A percentile compares a stretch with the other conserved stretches of the same genome.
These are phyloP conservation scores for Aspergillus aculeatinus DNA, from an alignment of 2,329 filamentous ascomycete species.

Conservation along the genomic window DNA sequence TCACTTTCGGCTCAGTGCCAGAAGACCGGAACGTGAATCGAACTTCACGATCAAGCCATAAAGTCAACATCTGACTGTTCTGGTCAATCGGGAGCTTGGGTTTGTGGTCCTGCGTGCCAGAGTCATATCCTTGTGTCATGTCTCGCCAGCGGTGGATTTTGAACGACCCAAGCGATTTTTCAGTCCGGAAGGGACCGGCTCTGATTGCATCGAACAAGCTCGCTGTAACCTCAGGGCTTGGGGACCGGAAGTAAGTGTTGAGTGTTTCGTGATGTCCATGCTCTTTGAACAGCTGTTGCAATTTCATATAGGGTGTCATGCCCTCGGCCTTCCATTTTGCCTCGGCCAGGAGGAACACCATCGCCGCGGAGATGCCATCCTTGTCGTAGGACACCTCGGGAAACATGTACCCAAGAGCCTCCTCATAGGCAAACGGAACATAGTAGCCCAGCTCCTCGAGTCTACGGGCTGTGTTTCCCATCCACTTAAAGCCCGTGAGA, in stretches of 20 bases:
- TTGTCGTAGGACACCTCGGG: slow-evolving; percentile 63
- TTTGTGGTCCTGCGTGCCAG: slow-evolving; percentile 50
- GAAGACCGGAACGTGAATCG: slow-evolving; percentile 62
- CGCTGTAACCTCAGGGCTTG: slow-evolving; percentile 52
- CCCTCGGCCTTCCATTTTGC: slow-evolving; percentile 52
- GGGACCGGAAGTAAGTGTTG: slow-evolving; percentile 64
- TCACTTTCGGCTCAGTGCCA: slow-evolving; percentile 67
- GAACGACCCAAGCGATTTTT: slow-evolving; percentile 51
- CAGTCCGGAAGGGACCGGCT: slow-evolving; percentile 42
- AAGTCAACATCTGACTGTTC: slow-evolving; percentile 63
- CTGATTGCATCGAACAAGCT: slow-evolving; percentile 58
- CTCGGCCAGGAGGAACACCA: slow-evolving; percentile 58
- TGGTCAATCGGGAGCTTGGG: slow-evolving; percentile 58
- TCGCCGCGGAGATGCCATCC: slow-evolving; percentile 61
- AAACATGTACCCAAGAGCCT: slow-evolving; percentile 68
- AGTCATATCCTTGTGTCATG: slow-evolving; percentile 61
- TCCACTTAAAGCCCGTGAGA: slow-evolving; percentile 67
- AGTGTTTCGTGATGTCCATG: slow-evolving; percentile 63
- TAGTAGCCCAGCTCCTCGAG: slow-evolving; percentile 51
- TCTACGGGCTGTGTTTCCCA: slow-evolving; percentile 60
- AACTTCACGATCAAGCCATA: slow-evolving; percentile 55
- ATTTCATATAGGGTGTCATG: slow-evolving; percentile 57
- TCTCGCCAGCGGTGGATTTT: slow-evolving; percentile 61
- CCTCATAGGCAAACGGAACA: slow-evolving; percentile 61
- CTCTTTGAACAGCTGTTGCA: slow-evolving; percentile 56